Evolutionary conservation across 2,329 filamentous ascomycete species (phyloP).

Genomic region (Cryoendolithus antarcticus): DNA sequence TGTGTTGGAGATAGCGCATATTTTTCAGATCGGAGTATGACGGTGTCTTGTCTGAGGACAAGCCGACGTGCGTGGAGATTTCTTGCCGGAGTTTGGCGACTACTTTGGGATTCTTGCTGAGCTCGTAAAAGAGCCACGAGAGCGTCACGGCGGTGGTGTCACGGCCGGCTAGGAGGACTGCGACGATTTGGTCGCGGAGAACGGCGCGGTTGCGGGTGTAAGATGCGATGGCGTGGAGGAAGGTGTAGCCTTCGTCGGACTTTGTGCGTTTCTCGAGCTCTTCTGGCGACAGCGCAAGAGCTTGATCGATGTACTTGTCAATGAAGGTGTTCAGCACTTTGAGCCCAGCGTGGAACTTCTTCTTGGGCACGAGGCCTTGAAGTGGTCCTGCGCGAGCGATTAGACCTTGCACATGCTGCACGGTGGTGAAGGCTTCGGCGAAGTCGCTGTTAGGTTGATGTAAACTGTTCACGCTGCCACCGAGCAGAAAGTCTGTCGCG

Average conservation of each 20-base stretch:
- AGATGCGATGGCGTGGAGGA: constrained; percentile 45
- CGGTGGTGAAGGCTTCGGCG: constrained; percentile 65
- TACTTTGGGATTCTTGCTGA: constrained; percentile 11
- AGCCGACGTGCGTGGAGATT: constrained; percentile 9
- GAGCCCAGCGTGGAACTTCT: constrained; percentile 6
- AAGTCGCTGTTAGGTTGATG: constrained; percentile 51
- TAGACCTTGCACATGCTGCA: constrained; percentile 3
- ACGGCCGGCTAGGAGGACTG: constrained; percentile 39
- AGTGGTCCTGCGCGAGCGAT: constrained; percentile 7
- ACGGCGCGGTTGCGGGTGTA: constrained; percentile 30
- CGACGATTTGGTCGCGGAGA: constrained; percentile 31
- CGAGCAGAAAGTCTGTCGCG: constrained; percentile 55
- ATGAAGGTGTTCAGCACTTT: constrained; percentile 5
- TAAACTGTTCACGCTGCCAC: constrained; percentile 27
- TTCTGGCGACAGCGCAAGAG: constrained; percentile 6
- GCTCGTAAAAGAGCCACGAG: constrained; percentile 25
- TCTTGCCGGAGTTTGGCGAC: constrained; percentile 13
- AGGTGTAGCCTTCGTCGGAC: constrained; percentile 36
- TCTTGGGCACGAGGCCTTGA: constrained; percentile 21
- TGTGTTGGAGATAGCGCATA: constrained; percentile 33
- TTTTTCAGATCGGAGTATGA: constrained; percentile 12
- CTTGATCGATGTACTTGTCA: constrained; percentile 8
- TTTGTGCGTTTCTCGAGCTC: constrained; percentile 8
- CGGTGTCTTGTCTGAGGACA: constrained; percentile 27
- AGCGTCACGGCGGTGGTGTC: constrained; percentile 40